Conservation (phyloP, 2,329 filamentous ascomycete genomes). For the Pseudogymnoascus sp. region DNA sequence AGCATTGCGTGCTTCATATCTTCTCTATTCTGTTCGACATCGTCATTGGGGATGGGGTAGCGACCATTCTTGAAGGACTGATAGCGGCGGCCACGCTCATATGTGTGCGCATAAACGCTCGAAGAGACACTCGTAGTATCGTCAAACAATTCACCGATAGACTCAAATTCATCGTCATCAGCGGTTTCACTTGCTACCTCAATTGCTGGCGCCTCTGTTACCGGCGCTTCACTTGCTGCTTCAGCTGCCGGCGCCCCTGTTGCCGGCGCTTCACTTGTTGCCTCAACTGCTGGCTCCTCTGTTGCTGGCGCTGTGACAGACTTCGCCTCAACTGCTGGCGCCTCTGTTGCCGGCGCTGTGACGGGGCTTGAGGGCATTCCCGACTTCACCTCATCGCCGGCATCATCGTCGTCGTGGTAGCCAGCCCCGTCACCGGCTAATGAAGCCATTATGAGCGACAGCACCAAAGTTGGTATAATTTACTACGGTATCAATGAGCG, state of each 20-base stretch:
- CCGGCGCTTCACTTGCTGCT: neutral
- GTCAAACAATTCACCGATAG: constrained; percentile 18
- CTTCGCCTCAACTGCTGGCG: neutral
- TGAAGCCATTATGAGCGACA: neutral
- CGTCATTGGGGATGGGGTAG: neutral
- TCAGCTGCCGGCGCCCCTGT: neutral
- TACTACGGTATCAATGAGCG: neutral
- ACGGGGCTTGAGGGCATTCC: neutral
- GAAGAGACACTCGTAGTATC: constrained; percentile 21
- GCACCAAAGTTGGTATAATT: neutral
- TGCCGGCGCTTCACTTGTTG: constrained; percentile 12
- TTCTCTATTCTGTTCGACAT: constrained; percentile 12
- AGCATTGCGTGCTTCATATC: constrained; percentile 33
- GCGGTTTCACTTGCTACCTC: constrained; percentile 17
- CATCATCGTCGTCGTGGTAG: neutral
- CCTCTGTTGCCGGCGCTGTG: neutral
- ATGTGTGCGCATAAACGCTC: constrained; percentile 24
- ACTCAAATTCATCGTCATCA: constrained; percentile 20
- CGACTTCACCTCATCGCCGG: neutral
- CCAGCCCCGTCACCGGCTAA: neutral
- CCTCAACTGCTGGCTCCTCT: constrained; percentile 13
- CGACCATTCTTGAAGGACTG: constrained; percentile 4
- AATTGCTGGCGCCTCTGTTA: constrained; percentile 10
- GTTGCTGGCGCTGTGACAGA: neutral
- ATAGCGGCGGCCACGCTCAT: constrained; percentile 1